phyloP scores from a whole-genome alignment of 768 basidiomycete species.

The Hygrocybe punicea region DNA sequence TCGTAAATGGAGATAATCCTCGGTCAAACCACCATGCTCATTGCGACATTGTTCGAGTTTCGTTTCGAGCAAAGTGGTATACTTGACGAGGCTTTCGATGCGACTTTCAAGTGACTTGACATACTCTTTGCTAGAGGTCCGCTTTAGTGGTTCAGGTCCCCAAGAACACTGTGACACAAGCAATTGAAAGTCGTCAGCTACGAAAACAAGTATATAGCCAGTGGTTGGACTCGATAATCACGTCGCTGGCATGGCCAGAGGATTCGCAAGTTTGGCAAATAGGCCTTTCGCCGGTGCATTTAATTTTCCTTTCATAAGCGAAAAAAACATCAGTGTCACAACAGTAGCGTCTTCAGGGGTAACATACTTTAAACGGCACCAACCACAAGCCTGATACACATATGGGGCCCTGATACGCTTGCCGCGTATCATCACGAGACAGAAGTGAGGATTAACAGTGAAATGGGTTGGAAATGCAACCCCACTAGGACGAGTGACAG shows the following conservation, averaged over 20 bases:
- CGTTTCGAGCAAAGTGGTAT: slow-evolving; percentile 37
- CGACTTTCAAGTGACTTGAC: slow-evolving; percentile 41
- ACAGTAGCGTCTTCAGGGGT: neutral
- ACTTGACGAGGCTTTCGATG: slow-evolving; percentile 10
- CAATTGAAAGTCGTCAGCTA: neutral
- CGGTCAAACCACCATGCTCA: slow-evolving; percentile 34
- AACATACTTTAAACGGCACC: slow-evolving; percentile 42
- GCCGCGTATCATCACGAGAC: neutral
- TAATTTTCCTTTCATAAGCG: slow-evolving; percentile 45
- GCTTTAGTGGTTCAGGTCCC: slow-evolving; percentile 41
- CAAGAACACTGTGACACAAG: slow-evolving; percentile 38
- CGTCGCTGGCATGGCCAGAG: slow-evolving; percentile 39
- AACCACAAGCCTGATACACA: slow-evolving; percentile 36
- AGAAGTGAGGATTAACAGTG: too few species aligned
- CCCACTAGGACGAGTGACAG: too few species aligned
- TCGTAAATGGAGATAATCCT: slow-evolving; percentile 31
- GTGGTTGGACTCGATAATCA: neutral
- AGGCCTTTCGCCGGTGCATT: slow-evolving; percentile 46
- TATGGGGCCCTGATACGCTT: slow-evolving; percentile 18
- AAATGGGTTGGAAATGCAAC: too few species aligned
- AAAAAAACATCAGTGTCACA: neutral
- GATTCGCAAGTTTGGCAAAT: slow-evolving; percentile 40
- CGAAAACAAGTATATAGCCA: neutral
- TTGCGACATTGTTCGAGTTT: slow-evolving; percentile 40
- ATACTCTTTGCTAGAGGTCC: slow-evolving; percentile 42